Percentiles rank a stretch among this genome's conserved stretches.
phyloP scores from a whole-genome alignment of 1,284 basidiomycete genomes.

The Xerocomus nothofagi region DNA sequence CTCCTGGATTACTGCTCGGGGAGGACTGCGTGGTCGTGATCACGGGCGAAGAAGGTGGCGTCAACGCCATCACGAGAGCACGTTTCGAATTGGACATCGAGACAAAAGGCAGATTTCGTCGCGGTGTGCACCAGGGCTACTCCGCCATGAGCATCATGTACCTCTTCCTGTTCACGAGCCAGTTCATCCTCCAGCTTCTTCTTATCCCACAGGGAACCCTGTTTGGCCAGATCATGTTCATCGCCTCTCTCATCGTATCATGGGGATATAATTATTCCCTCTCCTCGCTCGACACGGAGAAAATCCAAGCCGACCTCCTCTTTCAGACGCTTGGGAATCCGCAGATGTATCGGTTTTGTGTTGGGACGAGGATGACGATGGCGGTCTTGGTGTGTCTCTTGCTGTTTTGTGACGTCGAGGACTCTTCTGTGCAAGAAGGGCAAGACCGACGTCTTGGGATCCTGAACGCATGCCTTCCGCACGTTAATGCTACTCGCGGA shows the following conservation, averaged over 20 bases:
- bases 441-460: slow-evolving; percentile 24
- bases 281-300: slow-evolving; percentile 25
- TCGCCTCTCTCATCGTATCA: slow-evolving; percentile 28
- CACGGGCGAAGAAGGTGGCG: slow-evolving; percentile 17
- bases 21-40: slow-evolving; percentile 20
- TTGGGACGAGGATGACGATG: slow-evolving; percentile 23
- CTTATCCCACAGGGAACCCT: slow-evolving; percentile 31
- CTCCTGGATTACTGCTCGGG: slow-evolving; percentile 21
- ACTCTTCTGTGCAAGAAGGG: slow-evolving; percentile 16
- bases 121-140: slow-evolving; percentile 9
- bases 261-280: slow-evolving; percentile 33
- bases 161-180: slow-evolving; percentile 26
- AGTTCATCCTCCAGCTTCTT: slow-evolving; percentile 33
- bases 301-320: slow-evolving; percentile 26
- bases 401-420: slow-evolving; percentile 20
- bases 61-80: slow-evolving; percentile 12
- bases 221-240: slow-evolving; percentile 36
- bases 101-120: slow-evolving; percentile 4
- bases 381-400: slow-evolving; percentile 24
- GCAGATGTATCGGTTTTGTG: slow-evolving; percentile 18
- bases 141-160: slow-evolving; percentile 15
- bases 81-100: slow-evolving; percentile 17
- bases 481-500: slow-evolving; percentile 16
- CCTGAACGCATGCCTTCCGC: slow-evolving; percentile 23
- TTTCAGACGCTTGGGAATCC: slow-evolving; percentile 16